Evolutionary conservation across 768 basidiomycete genomes (phyloP), one percentile per base, ranked within the genome.

Genomic region (Dacryopinax spathularia): DNA sequence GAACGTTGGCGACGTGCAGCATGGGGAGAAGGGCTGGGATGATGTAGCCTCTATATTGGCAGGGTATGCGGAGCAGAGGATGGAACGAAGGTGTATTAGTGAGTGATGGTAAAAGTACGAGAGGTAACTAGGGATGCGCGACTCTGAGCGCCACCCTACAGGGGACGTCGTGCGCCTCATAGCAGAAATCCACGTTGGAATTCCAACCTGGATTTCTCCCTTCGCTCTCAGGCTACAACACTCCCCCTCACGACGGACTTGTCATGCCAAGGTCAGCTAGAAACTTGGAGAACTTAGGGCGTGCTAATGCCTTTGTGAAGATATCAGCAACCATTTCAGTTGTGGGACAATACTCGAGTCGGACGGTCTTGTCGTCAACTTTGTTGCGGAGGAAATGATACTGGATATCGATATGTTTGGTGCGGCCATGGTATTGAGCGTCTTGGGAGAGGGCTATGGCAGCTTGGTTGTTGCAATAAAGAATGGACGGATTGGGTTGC

Each of bases 241-340:
- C 65, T 63, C 62, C 65, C 65, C 65, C 62, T 65, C 62, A 65
- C 33, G 41, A 63, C 34, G 20, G 41, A 0, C 16, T 4, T 31
- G n/a, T n/a, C n/a, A 60, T 13, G 33, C 65, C 62, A 15, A 56
- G 31, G 13, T 25, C 43, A 33, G 20, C 31, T 37, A 22, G 1
- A 20, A n/a, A 12, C 63, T 1, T 2, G 33, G 67, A 1, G 36
- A 37, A 37, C 36, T 37, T 37, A n/a, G 27, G 20, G 2, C 34
- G 59, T 6, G 65, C 36, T 1, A 77, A 70, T 1, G 70, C 62
- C 64, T 80, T 79, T 0, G 77, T 80, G 61, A 80, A 73, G 9
- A 76, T 69, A 66, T 80, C 77, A 0, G 78, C 75, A 13, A 70
- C 56, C 65, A 75, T 78, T 31, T 76, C 68, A 0, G 60, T 35